Percentiles rank a stretch among this genome's conserved stretches.
Conservation (phyloP, 1,139 yeast genomes). For the Saccharomyces pastorianus region DNA sequence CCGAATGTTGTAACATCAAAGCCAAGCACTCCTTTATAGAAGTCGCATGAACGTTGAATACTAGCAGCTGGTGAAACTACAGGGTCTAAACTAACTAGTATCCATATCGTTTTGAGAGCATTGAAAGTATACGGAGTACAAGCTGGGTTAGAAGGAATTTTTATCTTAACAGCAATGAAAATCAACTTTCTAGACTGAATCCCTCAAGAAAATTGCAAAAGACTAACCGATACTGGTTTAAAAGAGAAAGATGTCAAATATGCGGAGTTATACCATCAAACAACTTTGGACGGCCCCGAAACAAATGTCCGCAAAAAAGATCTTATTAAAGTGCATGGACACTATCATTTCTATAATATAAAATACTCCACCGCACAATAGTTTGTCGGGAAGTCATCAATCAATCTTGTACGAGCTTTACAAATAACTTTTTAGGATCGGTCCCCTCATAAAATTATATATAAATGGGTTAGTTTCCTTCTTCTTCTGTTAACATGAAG, state of each 20-base stretch:
- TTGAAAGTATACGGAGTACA: not conserved
- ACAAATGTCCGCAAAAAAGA: not conserved
- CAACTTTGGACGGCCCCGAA: not conserved
- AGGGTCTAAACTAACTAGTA: not conserved
- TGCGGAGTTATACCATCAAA: too few species aligned
- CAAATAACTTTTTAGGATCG: not conserved
- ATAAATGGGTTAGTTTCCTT: not conserved
- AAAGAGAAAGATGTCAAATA: not conserved
- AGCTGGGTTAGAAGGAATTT: not conserved
- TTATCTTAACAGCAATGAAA: not conserved
- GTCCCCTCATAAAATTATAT: not conserved
- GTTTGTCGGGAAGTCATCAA: not conserved
- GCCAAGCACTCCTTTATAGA: not conserved
- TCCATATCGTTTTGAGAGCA: not conserved
- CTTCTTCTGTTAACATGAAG: not conserved
- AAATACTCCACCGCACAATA: not conserved
- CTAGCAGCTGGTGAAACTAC: not conserved
- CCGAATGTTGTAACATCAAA: not conserved
- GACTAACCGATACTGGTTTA: not conserved
- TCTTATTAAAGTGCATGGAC: not conserved
- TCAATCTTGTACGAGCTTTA: not conserved
- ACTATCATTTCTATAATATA: not conserved
- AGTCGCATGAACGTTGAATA: not conserved
- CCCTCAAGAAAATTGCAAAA: not conserved
- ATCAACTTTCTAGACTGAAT: not conserved